Percentiles rank a stretch among this genome's conserved stretches.
phyloP scores from a whole-genome alignment of 2,329 filamentous ascomycete genomes.

The Eutypella sp. region DNA sequence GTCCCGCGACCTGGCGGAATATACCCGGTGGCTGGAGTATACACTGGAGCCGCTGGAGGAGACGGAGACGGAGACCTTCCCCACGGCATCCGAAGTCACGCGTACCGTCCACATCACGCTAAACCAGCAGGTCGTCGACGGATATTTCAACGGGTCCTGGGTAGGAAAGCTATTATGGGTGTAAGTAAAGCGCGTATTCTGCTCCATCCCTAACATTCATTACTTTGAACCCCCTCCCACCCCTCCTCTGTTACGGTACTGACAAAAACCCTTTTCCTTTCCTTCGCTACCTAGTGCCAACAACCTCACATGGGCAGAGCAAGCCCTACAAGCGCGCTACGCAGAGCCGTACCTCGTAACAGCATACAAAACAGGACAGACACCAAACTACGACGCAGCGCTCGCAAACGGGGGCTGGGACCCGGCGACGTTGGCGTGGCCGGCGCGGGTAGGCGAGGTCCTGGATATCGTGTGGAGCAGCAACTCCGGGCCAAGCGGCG shows the following conservation, averaged over 20 bases:
- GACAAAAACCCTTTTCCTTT: too few species aligned
- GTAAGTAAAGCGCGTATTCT: constrained; percentile 15
- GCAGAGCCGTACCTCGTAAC: constrained; percentile 44
- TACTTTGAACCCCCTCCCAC: too few species aligned
- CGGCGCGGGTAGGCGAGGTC: constrained; percentile 51
- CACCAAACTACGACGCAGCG: constrained; percentile 49
- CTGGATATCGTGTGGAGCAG: constrained; percentile 48
- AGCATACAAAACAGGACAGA: constrained; percentile 45
- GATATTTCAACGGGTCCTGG: constrained; percentile 6
- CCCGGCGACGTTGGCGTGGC: constrained; percentile 43
- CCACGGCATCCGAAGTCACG: constrained; percentile 41
- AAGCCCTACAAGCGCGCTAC: constrained; percentile 14
- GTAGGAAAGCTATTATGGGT: constrained; percentile 31
- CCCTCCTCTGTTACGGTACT: too few species aligned
- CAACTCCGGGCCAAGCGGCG: constrained; percentile 31
- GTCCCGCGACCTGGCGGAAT: constrained; percentile 17
- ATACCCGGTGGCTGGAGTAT: constrained; percentile 39
- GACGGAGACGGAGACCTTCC: constrained; percentile 24
- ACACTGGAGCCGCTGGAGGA: constrained; percentile 34
- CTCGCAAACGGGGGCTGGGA: constrained; percentile 50
- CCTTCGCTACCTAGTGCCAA: constrained; percentile 31
- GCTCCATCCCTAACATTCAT: too few species aligned
- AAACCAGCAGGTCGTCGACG: constrained; percentile 33
- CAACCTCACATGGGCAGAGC: constrained; percentile 40
- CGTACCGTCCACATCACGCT: constrained; percentile 44